Evolutionary conservation across 163 green algal species (phyloP).

Genomic region (Volvox carteri): DNA sequence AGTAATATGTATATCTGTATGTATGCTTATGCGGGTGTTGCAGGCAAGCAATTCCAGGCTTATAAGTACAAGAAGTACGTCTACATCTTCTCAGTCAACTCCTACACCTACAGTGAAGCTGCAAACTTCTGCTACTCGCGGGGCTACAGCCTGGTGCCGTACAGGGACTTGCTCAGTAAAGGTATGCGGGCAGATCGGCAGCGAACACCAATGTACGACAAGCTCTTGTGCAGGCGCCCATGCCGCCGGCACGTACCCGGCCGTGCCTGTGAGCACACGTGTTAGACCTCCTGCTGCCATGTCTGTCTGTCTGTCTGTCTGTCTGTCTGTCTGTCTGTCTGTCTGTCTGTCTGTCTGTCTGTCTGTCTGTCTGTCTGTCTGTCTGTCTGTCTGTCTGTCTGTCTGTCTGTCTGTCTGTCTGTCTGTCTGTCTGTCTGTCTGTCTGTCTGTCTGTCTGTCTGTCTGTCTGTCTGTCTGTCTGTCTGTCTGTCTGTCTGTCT

Average conservation of each 20-base stretch:
- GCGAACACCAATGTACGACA: background rate
- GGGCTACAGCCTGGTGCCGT: slow-evolving; percentile 16
- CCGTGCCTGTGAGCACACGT: background rate
- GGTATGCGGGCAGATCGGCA: too few species aligned
- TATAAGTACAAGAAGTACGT: slow-evolving; percentile 22
- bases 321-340: background rate
- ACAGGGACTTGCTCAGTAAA: too few species aligned
- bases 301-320: background rate
- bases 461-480: too few species aligned
- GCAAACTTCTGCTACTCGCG: slow-evolving; percentile 22
- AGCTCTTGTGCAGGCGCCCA: too few species aligned
- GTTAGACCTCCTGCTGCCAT: background rate
- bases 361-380: background rate
- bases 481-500: too few species aligned
- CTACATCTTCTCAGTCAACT: slow-evolving; percentile 8
- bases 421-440: too few species aligned
- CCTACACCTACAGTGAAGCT: slow-evolving; percentile 29
- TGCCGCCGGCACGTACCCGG: too few species aligned
- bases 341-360: background rate
- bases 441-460: too few species aligned
- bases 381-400: too few species aligned
- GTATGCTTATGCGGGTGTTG: background rate
- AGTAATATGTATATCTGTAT: background rate
- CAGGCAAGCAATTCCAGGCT: slow-evolving; percentile 4
- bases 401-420: too few species aligned